Base-by-base conservation (phyloP, 306 rosid species). In the Myrica gale region DNA sequence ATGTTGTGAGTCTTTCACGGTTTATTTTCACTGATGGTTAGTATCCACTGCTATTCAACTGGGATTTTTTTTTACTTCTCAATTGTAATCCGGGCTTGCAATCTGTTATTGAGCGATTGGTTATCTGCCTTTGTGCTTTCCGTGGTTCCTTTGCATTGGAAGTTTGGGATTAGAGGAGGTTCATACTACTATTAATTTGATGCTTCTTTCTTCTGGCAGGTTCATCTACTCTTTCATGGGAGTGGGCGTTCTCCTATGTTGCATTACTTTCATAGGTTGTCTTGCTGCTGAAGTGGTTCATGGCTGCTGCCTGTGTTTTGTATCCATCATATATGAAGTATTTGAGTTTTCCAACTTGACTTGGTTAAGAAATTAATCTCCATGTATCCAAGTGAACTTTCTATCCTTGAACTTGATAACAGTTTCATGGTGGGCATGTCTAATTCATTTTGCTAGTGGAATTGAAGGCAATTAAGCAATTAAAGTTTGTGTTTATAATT, bases 261-360 rank as follows among this genome's bases (percentile, higher is more conserved):
- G 86, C 82, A 69, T 88, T 72, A 80, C 93, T 76, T 84, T 90
- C 84, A 69, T 88, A 69, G 98, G 99, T 65, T 96, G 96, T 82
- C 79, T 90, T 80, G 99, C 99, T 16, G 97, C 98, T 75, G 97
- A 90, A 86, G 81, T 88, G 74, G 75, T 92, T 74, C 87, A 85
- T 74, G 89, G 97, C 68, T 96, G 91, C 88, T 92, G 97, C 88
- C 85, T 96, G 67, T 96, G 98, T 85, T 96, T 92, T 82, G 99
- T 92, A 96, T 96, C 99, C 99, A 72, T 21, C 83, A 56, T 43
- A 20, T 53, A 65, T 26, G 42, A 7, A 26, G 50, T 7, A 55
- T 5, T 20, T 76, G 4, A 45, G 53, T 65, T 62, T 68, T 81
- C 21, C 77, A 19, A 16, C 69, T 73, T 21, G 50, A 74, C 51